A percentile compares a stretch with the other conserved stretches of the same genome.
These are phyloP conservation scores for Camellia japonica DNA, from an alignment of 148 eudicot genomes.

Conservation along the genomic window DNA sequence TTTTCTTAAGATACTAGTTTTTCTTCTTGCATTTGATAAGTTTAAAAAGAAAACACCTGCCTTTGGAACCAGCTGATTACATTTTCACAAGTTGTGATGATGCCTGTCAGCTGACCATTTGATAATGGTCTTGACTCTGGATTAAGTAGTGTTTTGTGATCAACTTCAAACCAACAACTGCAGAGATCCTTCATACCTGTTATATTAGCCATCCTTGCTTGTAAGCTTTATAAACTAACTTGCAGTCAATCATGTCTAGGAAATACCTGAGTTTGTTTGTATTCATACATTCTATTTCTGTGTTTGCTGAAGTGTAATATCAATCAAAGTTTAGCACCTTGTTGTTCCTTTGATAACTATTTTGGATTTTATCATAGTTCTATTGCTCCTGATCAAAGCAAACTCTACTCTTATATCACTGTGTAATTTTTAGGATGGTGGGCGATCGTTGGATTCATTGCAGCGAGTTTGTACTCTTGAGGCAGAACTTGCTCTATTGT, in stretches of 20 bases:
- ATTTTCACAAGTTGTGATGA: not conserved
- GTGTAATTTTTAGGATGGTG: slow-evolving; percentile 52
- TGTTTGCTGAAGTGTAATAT: not conserved
- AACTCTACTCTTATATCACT: not conserved
- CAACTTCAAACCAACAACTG: not conserved
- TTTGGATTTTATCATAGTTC: not conserved
- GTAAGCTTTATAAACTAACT: not conserved
- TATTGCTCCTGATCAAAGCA: not conserved
- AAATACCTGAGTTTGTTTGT: not conserved
- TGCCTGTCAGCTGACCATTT: not conserved
- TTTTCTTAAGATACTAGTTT: not conserved
- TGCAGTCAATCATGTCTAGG: not conserved
- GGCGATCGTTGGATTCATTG: slow-evolving; percentile 68
- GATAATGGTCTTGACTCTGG: not conserved
- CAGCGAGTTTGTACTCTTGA: slow-evolving; percentile 87
- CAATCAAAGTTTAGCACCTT: not conserved
- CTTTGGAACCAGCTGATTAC: not conserved
- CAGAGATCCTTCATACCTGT: not conserved
- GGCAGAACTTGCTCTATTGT: slow-evolving; percentile 83
- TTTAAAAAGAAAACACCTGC: not conserved
- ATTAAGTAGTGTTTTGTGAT: not conserved
- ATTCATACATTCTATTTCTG: not conserved
- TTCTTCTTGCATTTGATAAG: too few relatives aligned
- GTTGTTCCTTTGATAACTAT: not conserved
- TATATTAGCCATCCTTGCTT: not conserved